Conservation (phyloP, 345 rosid species). For the Syzygium oleosum region DNA sequence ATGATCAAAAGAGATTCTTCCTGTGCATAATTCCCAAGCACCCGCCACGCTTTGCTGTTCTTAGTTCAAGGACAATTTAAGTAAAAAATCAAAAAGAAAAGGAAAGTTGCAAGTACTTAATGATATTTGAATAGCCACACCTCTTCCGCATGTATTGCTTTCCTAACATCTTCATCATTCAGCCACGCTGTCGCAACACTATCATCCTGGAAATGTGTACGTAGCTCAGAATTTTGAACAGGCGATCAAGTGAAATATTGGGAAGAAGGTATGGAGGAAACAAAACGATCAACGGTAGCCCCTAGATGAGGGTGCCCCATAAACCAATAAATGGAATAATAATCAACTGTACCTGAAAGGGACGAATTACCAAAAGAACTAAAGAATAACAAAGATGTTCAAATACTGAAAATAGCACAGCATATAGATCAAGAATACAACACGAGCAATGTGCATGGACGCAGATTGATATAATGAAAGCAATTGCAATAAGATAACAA, state of each 20-base stretch:
- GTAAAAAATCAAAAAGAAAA: background rate
- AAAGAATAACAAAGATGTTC: background rate
- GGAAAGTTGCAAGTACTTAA: background rate
- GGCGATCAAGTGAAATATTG: background rate
- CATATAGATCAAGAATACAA: background rate
- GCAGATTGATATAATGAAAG: background rate
- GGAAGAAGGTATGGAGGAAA: background rate
- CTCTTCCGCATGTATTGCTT: constrained; percentile 26
- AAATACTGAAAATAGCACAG: too few relatives aligned
- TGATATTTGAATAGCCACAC: background rate
- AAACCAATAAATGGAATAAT: background rate
- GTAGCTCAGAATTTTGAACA: background rate
- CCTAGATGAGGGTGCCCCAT: background rate
- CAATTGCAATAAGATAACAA: background rate
- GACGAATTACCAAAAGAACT: background rate
- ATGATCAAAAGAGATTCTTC: background rate
- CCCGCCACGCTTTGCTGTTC: constrained; percentile 19
- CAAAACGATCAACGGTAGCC: background rate
- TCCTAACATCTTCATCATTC: constrained; percentile 25
- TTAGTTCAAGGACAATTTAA: background rate
- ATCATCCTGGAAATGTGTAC: constrained; percentile 4
- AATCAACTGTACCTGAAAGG: background rate
- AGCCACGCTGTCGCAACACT: constrained; percentile 28
- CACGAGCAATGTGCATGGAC: background rate
- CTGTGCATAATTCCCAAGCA: constrained; percentile 37